phyloP scores from a whole-genome alignment of 768 basidiomycete genomes.

The Dacryopinax primogenitus region DNA sequence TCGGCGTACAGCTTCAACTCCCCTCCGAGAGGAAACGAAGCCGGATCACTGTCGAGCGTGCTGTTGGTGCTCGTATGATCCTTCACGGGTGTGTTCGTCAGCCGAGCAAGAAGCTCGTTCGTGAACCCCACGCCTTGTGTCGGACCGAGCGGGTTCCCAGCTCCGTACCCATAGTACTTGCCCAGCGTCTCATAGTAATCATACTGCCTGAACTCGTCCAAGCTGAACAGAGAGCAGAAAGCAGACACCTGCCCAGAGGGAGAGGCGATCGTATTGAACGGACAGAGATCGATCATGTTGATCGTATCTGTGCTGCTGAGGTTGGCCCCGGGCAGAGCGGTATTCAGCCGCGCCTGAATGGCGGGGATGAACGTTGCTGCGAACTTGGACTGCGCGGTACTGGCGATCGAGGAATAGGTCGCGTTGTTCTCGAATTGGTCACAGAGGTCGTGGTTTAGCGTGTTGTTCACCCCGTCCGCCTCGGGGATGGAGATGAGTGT shows the following conservation, averaged over 20 bases:
- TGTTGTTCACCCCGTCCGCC: slow-evolving; percentile 37
- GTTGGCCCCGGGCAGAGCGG: slow-evolving; percentile 47
- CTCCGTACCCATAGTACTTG: slow-evolving; percentile 57
- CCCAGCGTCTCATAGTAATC: slow-evolving; percentile 62
- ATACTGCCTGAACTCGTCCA: slow-evolving; percentile 48
- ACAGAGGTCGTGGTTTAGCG: slow-evolving; percentile 55
- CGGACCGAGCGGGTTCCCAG: slow-evolving; percentile 55
- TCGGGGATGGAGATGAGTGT: background rate
- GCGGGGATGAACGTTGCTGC: slow-evolving; percentile 40
- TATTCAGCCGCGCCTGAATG: slow-evolving; percentile 48
- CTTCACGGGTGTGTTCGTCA: slow-evolving; percentile 47
- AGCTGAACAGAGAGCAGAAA: slow-evolving; percentile 61
- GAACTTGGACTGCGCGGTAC: slow-evolving; percentile 33
- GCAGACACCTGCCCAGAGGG: slow-evolving; percentile 38
- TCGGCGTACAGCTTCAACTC: slow-evolving; percentile 45
- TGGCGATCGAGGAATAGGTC: background rate
- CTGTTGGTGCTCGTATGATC: slow-evolving; percentile 66
- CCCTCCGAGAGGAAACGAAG: slow-evolving; percentile 51
- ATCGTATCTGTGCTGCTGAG: slow-evolving; percentile 43
- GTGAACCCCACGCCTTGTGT: slow-evolving; percentile 79
- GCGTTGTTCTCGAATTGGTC: slow-evolving; percentile 11
- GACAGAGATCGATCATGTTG: slow-evolving; percentile 57
- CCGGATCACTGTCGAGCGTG: slow-evolving; percentile 49
- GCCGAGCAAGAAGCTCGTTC: slow-evolving; percentile 76
- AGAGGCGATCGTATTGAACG: slow-evolving; percentile 54